A percentile compares a stretch with the other conserved stretches of the same genome.
These are phyloP conservation scores for Paecilomyces sp. DNA, from an alignment of 2,329 filamentous ascomycete species.

Conservation along the genomic window DNA sequence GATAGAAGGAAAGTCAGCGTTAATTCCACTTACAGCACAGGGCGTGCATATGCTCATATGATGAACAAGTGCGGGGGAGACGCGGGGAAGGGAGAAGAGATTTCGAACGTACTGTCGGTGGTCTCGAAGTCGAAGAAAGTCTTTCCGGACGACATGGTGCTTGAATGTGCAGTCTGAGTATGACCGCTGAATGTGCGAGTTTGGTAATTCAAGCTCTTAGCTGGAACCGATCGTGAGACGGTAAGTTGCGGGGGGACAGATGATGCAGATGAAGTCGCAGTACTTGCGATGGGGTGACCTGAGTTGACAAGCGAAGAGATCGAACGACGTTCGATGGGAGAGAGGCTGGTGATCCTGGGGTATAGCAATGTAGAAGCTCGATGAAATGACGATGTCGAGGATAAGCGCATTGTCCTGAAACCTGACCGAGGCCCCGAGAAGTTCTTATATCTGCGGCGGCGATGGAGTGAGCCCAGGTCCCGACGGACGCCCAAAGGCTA, in stretches of 20 bases:
- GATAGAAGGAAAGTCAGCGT: conserved; percentile 8
- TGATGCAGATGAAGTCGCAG: background rate
- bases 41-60: background rate
- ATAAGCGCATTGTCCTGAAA: background rate
- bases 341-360: background rate
- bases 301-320: background rate
- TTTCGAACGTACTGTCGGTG: conserved; percentile 43
- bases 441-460: background rate
- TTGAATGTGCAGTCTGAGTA: background rate
- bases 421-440: background rate
- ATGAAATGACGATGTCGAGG: background rate
- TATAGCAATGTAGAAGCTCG: background rate
- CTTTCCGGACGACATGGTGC: conserved; percentile 51
- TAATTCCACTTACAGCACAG: background rate
- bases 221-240: background rate
- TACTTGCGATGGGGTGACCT: background rate
- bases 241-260: background rate
- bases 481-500: too few species aligned
- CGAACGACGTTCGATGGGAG: background rate
- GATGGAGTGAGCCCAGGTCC: background rate
- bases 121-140: conserved; percentile 55
- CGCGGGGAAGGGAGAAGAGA: conserved; percentile 2
- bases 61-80: background rate
- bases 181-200: background rate
- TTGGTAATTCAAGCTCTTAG: background rate